Percentiles rank a stretch among this genome's conserved stretches.
These are phyloP conservation scores for Rubia tinctorum DNA, from an alignment of 305 asterid genomes.

Conservation along the genomic window DNA sequence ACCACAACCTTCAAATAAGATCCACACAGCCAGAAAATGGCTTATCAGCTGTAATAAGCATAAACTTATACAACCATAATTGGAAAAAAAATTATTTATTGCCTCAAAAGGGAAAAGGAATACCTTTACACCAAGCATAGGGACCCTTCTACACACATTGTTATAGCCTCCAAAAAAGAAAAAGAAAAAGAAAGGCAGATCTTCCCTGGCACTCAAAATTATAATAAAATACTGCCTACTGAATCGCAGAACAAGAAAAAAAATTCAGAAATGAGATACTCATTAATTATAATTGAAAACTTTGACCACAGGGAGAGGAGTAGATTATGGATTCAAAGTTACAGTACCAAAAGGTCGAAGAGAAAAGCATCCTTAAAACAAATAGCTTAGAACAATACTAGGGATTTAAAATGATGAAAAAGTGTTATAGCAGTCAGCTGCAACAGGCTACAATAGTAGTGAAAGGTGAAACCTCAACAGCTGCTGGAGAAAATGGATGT, in stretches of 20 bases:
- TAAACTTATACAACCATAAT: not conserved
- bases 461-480: conserved; percentile 20
- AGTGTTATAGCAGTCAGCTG: not conserved
- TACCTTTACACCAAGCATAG: not conserved
- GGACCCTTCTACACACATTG: not conserved
- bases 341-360: not conserved
- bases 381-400: conserved; percentile 2
- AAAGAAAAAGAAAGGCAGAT: not conserved
- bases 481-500: conserved; percentile 24
- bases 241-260: not conserved
- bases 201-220: not conserved
- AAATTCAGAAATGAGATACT: not conserved
- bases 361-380: not conserved
- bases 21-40: not conserved
- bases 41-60: not conserved
- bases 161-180: not conserved
- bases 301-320: not conserved
- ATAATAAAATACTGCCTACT: not conserved
- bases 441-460: conserved; percentile 17
- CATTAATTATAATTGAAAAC: not conserved
- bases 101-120: too few relatives aligned
- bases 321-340: not conserved
- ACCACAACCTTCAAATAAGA: not conserved
- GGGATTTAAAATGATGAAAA: conserved; percentile 1
- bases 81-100: too few relatives aligned